A percentile compares a stretch with the other conserved stretches of the same genome.
phyloP scores from a whole-genome alignment of 2,329 filamentous ascomycete species.

The Reticulascus tulasneorum region DNA sequence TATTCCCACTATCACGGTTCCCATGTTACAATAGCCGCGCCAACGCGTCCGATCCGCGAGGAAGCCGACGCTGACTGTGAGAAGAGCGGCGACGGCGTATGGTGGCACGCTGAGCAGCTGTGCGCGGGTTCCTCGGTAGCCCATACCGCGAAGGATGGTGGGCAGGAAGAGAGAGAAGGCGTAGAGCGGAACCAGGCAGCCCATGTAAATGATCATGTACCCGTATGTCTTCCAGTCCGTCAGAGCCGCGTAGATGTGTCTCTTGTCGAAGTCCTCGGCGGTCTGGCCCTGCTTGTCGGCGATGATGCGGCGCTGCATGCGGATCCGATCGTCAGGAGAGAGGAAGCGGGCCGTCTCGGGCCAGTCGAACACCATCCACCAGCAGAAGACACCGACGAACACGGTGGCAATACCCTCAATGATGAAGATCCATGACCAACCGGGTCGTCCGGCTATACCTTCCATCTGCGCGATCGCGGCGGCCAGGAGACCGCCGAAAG shows the following conservation, averaged over 20 bases:
- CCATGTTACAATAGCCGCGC: constrained; percentile 66
- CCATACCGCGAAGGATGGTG: constrained; percentile 44
- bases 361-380: constrained; percentile 75
- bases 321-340: constrained; percentile 58
- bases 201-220: constrained; percentile 45
- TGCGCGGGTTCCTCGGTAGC: constrained; percentile 29
- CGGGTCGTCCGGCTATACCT: constrained; percentile 47
- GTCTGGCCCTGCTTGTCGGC: constrained; percentile 64
- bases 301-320: constrained; percentile 65
- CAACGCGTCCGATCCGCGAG: constrained; percentile 60
- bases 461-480: constrained; percentile 66
- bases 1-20: constrained; percentile 56
- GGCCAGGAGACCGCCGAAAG: constrained; percentile 66
- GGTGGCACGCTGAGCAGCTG: constrained; percentile 57
- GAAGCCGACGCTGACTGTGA: constrained; percentile 61
- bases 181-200: constrained; percentile 45
- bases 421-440: constrained; percentile 62
- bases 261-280: constrained; percentile 68
- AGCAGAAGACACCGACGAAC: constrained; percentile 59
- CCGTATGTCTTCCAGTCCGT: constrained; percentile 72
- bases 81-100: constrained; percentile 55
- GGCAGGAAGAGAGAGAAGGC: constrained; percentile 54
- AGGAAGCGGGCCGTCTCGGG: constrained; percentile 71
- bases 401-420: constrained; percentile 66
- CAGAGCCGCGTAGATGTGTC: constrained; percentile 65